Evolutionary conservation across 2,329 filamentous ascomycete species (phyloP).

Genomic region (Cercospora zeae-maydis): DNA sequence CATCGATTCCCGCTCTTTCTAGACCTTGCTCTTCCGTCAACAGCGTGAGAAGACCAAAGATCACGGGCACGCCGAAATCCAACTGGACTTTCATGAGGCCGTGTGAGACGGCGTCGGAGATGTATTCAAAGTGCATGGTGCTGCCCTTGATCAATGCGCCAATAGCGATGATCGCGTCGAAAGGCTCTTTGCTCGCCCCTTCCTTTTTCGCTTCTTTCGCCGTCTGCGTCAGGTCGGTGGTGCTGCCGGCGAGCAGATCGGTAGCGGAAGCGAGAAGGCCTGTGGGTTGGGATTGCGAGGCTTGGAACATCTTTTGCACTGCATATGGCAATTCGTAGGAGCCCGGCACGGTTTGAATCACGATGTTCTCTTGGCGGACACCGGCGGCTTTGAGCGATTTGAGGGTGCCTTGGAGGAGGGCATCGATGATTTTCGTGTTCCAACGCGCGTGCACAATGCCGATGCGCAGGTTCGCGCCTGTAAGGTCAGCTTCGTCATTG

Average conservation of each 20-base stretch:
- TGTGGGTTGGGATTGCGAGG: constrained; percentile 61
- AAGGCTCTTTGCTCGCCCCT: constrained; percentile 53
- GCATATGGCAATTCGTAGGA: constrained; percentile 93
- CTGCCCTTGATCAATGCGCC: constrained; percentile 97
- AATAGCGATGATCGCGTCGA: constrained; percentile 92
- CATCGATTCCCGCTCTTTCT: constrained; percentile 70
- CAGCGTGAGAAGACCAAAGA: constrained; percentile 89
- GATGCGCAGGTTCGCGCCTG: constrained; percentile 67
- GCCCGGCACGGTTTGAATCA: constrained; percentile 84
- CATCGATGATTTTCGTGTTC: constrained; percentile 85
- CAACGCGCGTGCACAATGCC: constrained; percentile 95
- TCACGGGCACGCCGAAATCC: constrained; percentile 80
- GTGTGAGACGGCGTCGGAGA: constrained; percentile 83
- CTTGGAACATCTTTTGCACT: constrained; percentile 67
- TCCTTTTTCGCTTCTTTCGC: constrained; percentile 7
- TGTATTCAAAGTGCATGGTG: constrained; percentile 99
- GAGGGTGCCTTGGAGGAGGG: constrained; percentile 76
- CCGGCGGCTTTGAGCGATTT: constrained; percentile 73
- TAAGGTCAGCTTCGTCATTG: constrained; percentile 1
- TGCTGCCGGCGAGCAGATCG: constrained; percentile 67
- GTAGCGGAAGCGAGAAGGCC: constrained; percentile 64
- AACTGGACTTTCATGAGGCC: constrained; percentile 93
- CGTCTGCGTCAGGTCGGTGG: constrained; percentile 63
- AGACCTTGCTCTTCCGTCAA: constrained; percentile 83
- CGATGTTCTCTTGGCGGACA: constrained; percentile 83